These are phyloP conservation scores for Fragaria nilgerrensis DNA, from an alignment of 306 rosid genomes.

Conservation along the genomic window DNA sequence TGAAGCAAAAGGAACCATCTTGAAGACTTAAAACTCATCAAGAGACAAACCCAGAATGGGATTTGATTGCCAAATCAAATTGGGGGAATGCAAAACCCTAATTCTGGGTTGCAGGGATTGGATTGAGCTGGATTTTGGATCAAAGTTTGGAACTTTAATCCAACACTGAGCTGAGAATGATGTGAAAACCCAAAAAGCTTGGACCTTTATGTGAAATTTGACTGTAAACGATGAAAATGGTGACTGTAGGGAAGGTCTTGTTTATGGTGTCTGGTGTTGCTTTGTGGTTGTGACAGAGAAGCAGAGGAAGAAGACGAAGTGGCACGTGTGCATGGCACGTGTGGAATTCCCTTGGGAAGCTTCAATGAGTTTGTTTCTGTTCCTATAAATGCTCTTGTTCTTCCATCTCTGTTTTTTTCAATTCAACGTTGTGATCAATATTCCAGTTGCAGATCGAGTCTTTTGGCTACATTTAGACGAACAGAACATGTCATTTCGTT, in stretches of 20 bases:
- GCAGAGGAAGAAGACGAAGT: conserved; percentile 12
- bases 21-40: conserved; percentile 42
- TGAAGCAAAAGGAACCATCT: conserved; percentile 49
- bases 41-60: conserved; percentile 16
- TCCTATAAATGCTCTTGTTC: not conserved
- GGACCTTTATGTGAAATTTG: not conserved
- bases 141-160: conserved; percentile 6
- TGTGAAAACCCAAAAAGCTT: not conserved
- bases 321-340: conserved; percentile 20
- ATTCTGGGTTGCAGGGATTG: conserved; percentile 2
- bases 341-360: not conserved
- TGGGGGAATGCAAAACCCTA: not conserved
- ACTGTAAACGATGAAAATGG: not conserved
- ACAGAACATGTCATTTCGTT: not conserved
- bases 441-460: not conserved
- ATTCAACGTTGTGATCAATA: not conserved
- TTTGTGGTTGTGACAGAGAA: conserved; percentile 13
- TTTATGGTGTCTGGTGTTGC: conserved; percentile 10
- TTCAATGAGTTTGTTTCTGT: not conserved
- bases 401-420: not conserved
- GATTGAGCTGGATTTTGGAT: conserved; percentile 15
- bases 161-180: not conserved
- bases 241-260: not conserved
- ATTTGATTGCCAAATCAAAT: not conserved
- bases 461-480: not conserved